Evolutionary conservation across 1,284 basidiomycete genomes (phyloP).

Genomic region (Microbotryum scabiosae): DNA sequence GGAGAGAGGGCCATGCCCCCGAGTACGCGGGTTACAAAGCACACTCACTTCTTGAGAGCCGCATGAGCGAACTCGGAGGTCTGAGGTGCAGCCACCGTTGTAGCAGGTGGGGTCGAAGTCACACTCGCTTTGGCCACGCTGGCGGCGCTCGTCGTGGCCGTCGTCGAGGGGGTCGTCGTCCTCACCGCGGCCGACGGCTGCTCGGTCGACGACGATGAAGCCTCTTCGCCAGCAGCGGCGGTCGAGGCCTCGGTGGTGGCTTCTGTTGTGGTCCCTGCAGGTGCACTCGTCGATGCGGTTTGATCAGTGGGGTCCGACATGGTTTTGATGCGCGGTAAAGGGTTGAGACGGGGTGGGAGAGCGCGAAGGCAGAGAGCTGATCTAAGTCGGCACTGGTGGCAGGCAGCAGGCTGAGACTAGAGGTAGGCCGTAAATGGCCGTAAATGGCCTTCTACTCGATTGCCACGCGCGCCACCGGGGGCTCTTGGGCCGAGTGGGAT

Average conservation of each 20-base stretch:
- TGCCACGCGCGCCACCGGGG: no score
- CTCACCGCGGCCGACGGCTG: background rate
- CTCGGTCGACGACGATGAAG: background rate
- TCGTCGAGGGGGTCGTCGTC: background rate
- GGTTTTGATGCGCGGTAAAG: background rate
- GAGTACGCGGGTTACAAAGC: background rate
- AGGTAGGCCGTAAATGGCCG: no score
- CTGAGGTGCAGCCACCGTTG: slow-evolving; percentile 6
- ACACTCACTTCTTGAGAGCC: slow-evolving; percentile 27
- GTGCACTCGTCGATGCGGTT: no score
- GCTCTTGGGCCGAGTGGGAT: no score
- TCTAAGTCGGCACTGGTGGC: no score
- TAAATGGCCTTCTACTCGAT: no score
- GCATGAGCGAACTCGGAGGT: slow-evolving; percentile 29
- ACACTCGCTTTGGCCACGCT: background rate
- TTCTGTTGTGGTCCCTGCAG: no score
- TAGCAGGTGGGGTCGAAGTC: background rate
- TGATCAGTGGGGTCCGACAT: slow-evolving; percentile 5
- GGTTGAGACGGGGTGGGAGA: no score
- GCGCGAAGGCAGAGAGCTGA: no score
- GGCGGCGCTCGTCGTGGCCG: background rate
- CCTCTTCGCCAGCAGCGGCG: background rate
- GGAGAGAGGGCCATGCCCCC: background rate
- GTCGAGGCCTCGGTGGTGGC: slow-evolving; percentile 6
- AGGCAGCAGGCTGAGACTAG: no score